Evolutionary conservation across 495 filamentous ascomycete genomes (phyloP).

Genomic region (Pseudevernia furfuracea): DNA sequence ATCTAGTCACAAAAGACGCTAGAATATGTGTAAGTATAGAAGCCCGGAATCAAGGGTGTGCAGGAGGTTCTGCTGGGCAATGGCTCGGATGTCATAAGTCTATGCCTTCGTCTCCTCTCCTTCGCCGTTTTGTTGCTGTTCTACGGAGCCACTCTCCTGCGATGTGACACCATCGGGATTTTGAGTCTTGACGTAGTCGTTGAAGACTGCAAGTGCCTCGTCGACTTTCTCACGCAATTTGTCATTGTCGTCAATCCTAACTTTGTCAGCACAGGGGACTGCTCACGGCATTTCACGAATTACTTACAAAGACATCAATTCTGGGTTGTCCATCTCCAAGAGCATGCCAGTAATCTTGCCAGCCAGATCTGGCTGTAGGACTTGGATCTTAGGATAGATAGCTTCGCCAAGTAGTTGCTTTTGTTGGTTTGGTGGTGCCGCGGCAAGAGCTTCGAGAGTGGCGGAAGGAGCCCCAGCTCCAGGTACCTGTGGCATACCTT

Average conservation of each 20-base stretch:
- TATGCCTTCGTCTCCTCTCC: constrained; percentile 51
- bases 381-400: constrained; percentile 95
- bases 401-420: constrained; percentile 98
- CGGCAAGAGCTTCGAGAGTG: constrained; percentile 42
- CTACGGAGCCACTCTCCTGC: constrained; percentile 33
- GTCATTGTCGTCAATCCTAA: constrained; percentile 78
- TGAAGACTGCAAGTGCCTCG: constrained; percentile 92
- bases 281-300: not conserved
- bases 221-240: constrained; percentile 91
- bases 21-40: not conserved
- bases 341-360: constrained; percentile 99
- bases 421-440: constrained; percentile 62
- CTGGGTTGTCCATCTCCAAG: constrained; percentile 94
- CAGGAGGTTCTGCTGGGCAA: not conserved
- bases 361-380: constrained; percentile 84
- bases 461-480: constrained; percentile 33
- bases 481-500: constrained; percentile 25
- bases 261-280: constrained; percentile 21
- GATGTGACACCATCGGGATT: constrained; percentile 33
- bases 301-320: constrained; percentile 92
- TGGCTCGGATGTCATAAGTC: constrained; percentile 26
- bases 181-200: constrained; percentile 93
- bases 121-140: constrained; percentile 27
- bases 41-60: not conserved
- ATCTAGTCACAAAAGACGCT: not conserved